These are phyloP conservation scores for Torulaspora globosa DNA, from an alignment of 1,139 yeast species.

Conservation along the genomic window DNA sequence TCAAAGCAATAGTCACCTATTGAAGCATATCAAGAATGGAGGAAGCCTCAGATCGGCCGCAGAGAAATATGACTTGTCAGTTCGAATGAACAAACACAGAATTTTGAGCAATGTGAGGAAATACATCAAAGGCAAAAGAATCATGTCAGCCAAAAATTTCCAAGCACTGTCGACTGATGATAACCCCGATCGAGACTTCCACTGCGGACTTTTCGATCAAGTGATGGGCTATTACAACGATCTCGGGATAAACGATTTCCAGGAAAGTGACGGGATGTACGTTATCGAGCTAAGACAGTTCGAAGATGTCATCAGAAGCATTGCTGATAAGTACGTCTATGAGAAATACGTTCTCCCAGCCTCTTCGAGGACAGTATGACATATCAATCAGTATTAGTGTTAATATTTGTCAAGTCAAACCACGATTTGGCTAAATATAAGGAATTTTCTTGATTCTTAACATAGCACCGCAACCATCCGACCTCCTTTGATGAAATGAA, in stretches of 20 bases:
- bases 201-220: slow-evolving; percentile 10
- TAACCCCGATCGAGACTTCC: slow-evolving; percentile 8
- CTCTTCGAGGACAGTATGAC: not conserved
- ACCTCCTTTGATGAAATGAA: slow-evolving; percentile 7
- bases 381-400: not conserved
- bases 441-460: slow-evolving; percentile 15
- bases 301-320: slow-evolving; percentile 10
- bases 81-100: slow-evolving; percentile 9
- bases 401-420: slow-evolving; percentile 14
- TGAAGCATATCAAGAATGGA: slow-evolving; percentile 8
- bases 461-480: slow-evolving; percentile 9
- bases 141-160: slow-evolving; percentile 4
- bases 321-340: slow-evolving; percentile 9
- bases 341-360: slow-evolving; percentile 12
- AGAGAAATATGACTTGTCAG: slow-evolving; percentile 9
- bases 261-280: slow-evolving; percentile 1
- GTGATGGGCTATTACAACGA: slow-evolving; percentile 9
- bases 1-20: slow-evolving; percentile 8
- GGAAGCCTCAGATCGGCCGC: slow-evolving; percentile 12
- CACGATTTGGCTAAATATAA: slow-evolving; percentile 24
- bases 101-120: slow-evolving; percentile 12
- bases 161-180: slow-evolving; percentile 1
- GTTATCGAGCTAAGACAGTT: slow-evolving; percentile 12
- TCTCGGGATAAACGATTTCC: slow-evolving; percentile 3
- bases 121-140: slow-evolving; percentile 9